phyloP scores from a whole-genome alignment of 2,329 filamentous ascomycete species.

The Colletotrichum noveboracense region DNA sequence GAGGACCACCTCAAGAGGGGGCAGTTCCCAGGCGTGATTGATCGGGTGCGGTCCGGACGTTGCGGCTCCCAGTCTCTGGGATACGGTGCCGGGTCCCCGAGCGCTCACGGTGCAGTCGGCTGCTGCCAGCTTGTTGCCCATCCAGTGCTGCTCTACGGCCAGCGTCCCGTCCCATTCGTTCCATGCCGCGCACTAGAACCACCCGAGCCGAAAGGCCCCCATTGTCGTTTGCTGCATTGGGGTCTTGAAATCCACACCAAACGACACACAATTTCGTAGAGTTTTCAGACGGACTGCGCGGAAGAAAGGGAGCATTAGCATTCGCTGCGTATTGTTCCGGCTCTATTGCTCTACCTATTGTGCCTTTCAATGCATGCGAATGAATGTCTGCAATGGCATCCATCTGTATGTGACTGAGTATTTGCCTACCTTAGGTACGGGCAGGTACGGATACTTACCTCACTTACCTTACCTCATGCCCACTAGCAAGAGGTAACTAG shows the following conservation, averaged over 20 bases:
- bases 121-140: not conserved
- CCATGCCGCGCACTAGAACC: not conserved
- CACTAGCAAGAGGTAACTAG: not conserved
- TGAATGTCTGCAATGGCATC: not conserved
- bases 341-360: not conserved
- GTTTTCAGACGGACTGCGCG: not conserved
- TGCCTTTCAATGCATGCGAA: not conserved
- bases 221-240: not conserved
- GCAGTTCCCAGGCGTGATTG: not conserved
- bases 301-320: not conserved
- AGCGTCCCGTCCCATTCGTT: not conserved
- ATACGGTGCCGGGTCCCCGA: not conserved
- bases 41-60: not conserved
- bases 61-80: not conserved
- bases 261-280: not conserved
- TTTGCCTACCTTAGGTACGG: no score
- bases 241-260: not conserved
- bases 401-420: not conserved
- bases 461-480: not conserved
- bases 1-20: not conserved
- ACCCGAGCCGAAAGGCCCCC: not conserved
- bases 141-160: not conserved
- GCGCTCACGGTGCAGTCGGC: not conserved
- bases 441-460: not conserved
- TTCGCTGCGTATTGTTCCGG: not conserved